Percentiles rank a stretch among this genome's conserved stretches.
Evolutionary conservation across 257 asterid genomes (phyloP).

Genomic region (Penstemon davidsonii): DNA sequence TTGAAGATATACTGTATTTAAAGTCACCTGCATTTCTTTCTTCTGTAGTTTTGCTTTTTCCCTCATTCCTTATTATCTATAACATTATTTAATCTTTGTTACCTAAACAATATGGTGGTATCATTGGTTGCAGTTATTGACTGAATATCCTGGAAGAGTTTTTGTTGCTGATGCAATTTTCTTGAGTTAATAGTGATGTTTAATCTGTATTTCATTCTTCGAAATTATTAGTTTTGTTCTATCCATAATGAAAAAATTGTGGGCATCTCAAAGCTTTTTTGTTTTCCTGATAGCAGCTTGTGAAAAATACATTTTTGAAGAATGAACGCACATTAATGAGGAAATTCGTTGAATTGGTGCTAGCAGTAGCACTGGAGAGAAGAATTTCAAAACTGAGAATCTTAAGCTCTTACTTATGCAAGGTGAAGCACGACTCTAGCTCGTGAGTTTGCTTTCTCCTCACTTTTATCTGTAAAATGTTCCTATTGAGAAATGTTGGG

Average conservation of each 20-base stretch:
- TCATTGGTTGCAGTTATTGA: too few relatives aligned
- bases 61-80: too few relatives aligned
- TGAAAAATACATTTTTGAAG: slow-evolving; percentile 34
- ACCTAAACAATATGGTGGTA: too few relatives aligned
- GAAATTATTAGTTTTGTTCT: too few relatives aligned
- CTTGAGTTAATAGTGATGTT: slow-evolving; percentile 1
- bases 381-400: slow-evolving; percentile 33
- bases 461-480: neutral
- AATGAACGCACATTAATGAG: slow-evolving; percentile 37
- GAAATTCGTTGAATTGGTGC: slow-evolving; percentile 34
- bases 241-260: too few relatives aligned
- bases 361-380: slow-evolving; percentile 36
- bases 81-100: too few relatives aligned
- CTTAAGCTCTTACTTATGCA: slow-evolving; percentile 39
- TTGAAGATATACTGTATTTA: neutral
- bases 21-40: too few relatives aligned
- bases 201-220: too few relatives aligned
- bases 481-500: neutral
- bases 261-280: neutral
- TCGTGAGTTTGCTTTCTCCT: neutral
- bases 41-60: neutral
- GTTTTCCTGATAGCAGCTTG: slow-evolving; percentile 31
- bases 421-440: slow-evolving; percentile 28
- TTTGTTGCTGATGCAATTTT: neutral
- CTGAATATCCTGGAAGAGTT: neutral